These are phyloP conservation scores for Cladochytrium replicatum DNA, from an alignment of 192 early-diverging fungal genomes.

Conservation along the genomic window DNA sequence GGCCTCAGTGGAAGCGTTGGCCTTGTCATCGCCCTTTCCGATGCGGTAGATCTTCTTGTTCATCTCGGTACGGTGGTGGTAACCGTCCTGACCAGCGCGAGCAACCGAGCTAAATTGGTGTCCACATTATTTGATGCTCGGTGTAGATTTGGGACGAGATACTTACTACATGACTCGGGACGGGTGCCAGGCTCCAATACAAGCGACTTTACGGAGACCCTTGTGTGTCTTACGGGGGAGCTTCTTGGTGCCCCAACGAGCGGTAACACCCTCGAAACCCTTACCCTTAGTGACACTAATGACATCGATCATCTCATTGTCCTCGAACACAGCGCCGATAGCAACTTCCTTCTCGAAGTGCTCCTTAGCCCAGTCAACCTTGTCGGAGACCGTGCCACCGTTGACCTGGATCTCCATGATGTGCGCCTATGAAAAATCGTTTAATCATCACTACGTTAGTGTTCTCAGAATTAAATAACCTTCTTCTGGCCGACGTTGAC, in stretches of 20 bases:
- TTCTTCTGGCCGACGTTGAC: constrained; percentile 96
- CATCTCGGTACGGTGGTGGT: constrained; percentile 99
- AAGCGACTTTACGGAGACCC: constrained; percentile 99
- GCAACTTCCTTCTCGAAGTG: constrained; percentile 97
- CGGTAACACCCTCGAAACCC: constrained; percentile 98
- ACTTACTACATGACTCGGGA: too few species aligned
- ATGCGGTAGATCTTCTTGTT: constrained; percentile 99
- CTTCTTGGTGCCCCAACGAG: constrained; percentile 99
- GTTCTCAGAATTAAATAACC: too few species aligned
- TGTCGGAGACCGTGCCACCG: constrained; percentile 90
- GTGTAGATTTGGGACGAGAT: too few species aligned
- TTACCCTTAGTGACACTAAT: constrained; percentile 99
- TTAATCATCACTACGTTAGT: too few species aligned
- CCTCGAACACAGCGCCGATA: constrained; percentile 85
- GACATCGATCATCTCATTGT: constrained; percentile 98
- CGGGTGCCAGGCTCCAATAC: constrained; percentile 99
- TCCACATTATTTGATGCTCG: too few species aligned
- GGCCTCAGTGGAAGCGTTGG: constrained; percentile 87
- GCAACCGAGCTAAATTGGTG: too few species aligned
- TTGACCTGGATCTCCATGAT: constrained; percentile 99
- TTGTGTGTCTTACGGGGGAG: constrained; percentile 99
- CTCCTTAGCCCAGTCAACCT: constrained; percentile 94
- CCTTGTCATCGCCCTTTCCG: constrained; percentile 72
- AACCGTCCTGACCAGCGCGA: constrained; percentile 99
- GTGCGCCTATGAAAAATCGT: constrained; percentile 56